Conservation (phyloP, 768 basidiomycete species). For the Podaxis mareebaensis region DNA sequence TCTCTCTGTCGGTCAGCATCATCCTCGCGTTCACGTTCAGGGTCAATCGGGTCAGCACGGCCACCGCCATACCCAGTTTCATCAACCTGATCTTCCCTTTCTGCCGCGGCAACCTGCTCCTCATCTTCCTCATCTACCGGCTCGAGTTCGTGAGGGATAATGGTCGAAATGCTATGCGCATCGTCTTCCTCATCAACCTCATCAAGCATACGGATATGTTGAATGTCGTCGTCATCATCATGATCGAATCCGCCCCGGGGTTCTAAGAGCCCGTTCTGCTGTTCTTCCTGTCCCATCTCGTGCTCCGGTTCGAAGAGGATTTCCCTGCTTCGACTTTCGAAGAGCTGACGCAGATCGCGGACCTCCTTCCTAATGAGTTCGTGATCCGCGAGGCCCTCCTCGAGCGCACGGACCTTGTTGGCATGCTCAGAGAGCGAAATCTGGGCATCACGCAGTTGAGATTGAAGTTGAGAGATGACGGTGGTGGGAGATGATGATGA, state of each 20-base stretch:
- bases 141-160: constrained; percentile 69
- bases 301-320: constrained; percentile 21
- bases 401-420: constrained; percentile 81
- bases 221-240: constrained; percentile 33
- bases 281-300: constrained; percentile 13
- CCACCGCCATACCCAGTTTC: constrained; percentile 17
- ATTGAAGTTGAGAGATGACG: constrained; percentile 64
- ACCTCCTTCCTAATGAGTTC: constrained; percentile 83
- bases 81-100: constrained; percentile 24
- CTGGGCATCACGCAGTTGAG: constrained; percentile 85
- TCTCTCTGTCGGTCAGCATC: neutral
- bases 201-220: constrained; percentile 17
- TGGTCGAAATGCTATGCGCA: constrained; percentile 67
- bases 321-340: constrained; percentile 66
- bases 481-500: constrained; percentile 25
- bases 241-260: constrained; percentile 31
- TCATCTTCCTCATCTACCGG: constrained; percentile 78
- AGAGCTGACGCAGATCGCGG: constrained; percentile 63
- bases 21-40: constrained; percentile 14
- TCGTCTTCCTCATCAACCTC: constrained; percentile 60
- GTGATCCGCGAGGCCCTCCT: constrained; percentile 80
- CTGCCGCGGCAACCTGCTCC: constrained; percentile 40
- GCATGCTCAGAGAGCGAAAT: constrained; percentile 72
- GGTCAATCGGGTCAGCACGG: constrained; percentile 8
- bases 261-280: constrained; percentile 14